Conservation (phyloP, 208 protist genomes). For the Naegleria gruberi region DNA sequence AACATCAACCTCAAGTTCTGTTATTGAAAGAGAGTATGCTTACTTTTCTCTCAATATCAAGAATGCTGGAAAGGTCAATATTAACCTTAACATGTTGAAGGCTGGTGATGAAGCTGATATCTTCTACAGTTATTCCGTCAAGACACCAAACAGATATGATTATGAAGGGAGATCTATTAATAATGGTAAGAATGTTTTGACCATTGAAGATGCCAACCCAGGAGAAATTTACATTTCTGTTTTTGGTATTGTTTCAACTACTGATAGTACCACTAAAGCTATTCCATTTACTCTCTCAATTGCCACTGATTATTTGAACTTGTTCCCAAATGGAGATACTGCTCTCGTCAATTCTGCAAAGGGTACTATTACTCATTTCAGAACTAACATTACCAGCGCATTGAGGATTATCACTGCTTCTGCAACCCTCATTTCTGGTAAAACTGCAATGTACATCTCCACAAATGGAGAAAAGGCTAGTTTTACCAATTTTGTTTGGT, state of each 20-base stretch:
- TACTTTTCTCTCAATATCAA: background rate
- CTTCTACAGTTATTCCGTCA: background rate
- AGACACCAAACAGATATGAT: background rate
- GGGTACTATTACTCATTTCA: background rate
- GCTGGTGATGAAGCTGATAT: background rate
- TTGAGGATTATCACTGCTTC: background rate
- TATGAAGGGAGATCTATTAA: background rate
- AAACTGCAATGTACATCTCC: background rate
- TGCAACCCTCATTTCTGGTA: background rate
- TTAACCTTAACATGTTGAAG: background rate
- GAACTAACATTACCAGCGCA: background rate
- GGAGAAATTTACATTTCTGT: background rate
- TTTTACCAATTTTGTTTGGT: background rate
- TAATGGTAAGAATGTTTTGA: background rate
- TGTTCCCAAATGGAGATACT: background rate
- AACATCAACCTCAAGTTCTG: background rate
- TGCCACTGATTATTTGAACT: background rate
- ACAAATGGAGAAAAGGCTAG: background rate
- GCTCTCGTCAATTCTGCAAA: background rate
- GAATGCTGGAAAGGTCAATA: background rate
- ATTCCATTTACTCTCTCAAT: background rate
- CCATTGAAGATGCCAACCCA: background rate
- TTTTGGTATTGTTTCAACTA: background rate
- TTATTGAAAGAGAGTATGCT: background rate
- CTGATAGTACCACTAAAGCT: background rate